Base-by-base conservation (phyloP, 2,329 filamentous ascomycete species). In the Tolypocladium album region DNA sequence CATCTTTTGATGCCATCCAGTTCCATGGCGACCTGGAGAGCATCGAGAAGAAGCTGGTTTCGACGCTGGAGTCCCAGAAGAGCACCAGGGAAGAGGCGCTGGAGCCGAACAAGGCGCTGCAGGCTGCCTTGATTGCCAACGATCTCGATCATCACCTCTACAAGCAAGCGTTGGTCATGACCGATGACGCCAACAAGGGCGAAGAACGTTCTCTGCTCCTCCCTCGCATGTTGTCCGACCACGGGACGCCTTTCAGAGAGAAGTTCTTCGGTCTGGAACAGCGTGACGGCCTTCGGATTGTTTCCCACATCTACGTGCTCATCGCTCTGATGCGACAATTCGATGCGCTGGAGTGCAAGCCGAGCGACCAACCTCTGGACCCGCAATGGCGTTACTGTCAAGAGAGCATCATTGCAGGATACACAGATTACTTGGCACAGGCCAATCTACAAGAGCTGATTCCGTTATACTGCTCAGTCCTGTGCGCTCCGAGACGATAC, bases 401-500 rank as follows among this genome's bases (percentile, higher is more conserved):
- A 64, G 88, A 96, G 68, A 90, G 89, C 67, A 85, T 93, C 55
- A 79, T 97, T 58, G 85, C 88, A 1, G 87, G 85, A 4, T 97
- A 97, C 70, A 88, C 95, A 59, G 88, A 89, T 66, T 87, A 89
- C 62, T 76, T 99, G 43, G 85, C 89, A 52, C 80, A 88, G 55
- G 83, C 84, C 20, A 84, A 86, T 40, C 84, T 94, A 59, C 85
- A 88, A 61, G 87, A 93, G 63, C 76, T 94, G 50, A 88, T 96
- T 59, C 92, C 94, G 0, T 78, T 96, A 0, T 99, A 99, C 72
- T 92, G 90, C 63, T 91, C 91, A 11, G 87, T 90, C 66, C 79
- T 99, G 15, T 80, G 84, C 12, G 76, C 79, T 8, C 77, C 84
- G 15, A 82, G 88, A 63, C 81, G 82, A 62, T 86, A 91, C 65